Percentiles rank a stretch among this genome's conserved stretches.
Evolutionary conservation across 495 filamentous ascomycete species (phyloP).

Genomic region (Bathelium albidoporum): DNA sequence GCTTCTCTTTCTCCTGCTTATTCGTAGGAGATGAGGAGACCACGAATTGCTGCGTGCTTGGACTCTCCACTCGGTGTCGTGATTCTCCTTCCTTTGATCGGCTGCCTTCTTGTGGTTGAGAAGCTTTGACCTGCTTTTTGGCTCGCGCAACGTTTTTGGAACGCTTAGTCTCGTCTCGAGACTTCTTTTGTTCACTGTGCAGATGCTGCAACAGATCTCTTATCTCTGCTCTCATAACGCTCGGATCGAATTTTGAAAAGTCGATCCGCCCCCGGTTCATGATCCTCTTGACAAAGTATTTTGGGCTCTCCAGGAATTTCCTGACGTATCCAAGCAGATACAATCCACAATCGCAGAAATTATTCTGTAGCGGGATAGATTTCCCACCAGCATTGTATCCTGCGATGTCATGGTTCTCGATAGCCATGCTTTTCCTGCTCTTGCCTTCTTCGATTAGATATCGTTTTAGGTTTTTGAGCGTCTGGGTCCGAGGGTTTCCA

Average conservation of each 20-base stretch:
- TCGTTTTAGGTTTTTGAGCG: constrained; percentile 56
- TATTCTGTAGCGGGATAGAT: constrained; percentile 66
- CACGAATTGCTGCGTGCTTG: too few species aligned
- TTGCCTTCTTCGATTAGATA: constrained; percentile 67
- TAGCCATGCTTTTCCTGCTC: constrained; percentile 53
- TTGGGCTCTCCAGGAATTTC: constrained; percentile 63
- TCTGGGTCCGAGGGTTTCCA: constrained; percentile 46
- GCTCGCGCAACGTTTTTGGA: not conserved
- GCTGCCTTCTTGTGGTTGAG: not conserved
- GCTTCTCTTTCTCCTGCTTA: too few species aligned
- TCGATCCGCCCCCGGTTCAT: constrained; percentile 39
- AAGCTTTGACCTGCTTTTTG: not conserved
- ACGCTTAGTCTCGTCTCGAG: constrained; percentile 13
- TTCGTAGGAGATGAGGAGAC: too few species aligned
- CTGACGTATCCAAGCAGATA: constrained; percentile 75
- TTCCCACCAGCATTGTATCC: constrained; percentile 52
- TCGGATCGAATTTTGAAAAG: constrained; percentile 46
- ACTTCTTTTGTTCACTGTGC: constrained; percentile 37
- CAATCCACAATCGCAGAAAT: constrained; percentile 81
- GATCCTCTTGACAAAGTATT: constrained; percentile 49
- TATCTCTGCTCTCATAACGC: constrained; percentile 42
- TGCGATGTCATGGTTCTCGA: constrained; percentile 40
- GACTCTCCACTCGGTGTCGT: too few species aligned
- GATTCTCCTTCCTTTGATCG: too few species aligned
- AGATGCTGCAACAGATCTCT: constrained; percentile 43